Evolutionary conservation across 1,284 basidiomycete genomes (phyloP), one percentile per base, ranked within the genome.

Genomic region (Retiboletus flavoniger): DNA sequence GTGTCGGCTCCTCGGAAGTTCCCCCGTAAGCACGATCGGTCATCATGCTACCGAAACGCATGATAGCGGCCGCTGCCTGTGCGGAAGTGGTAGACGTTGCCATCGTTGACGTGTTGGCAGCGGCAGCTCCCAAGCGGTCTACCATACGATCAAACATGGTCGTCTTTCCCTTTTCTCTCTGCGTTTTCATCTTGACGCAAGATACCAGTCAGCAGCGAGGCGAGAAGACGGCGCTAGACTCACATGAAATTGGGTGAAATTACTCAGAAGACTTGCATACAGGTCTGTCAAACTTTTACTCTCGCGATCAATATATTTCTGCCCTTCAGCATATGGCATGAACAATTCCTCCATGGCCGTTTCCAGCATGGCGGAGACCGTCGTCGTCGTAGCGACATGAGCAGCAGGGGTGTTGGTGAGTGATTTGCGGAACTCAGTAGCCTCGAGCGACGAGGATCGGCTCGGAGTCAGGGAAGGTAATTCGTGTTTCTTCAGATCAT

Each of bases 291-390:
- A 72, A 66, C 88, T 94, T 71, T 89, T 92, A 63, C 85, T 91
- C 75, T 99, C 97, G 34, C 85, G 84, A 65, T 99, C 97, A 5
- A 99, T 79, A 68, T 99, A 99, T 55, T 94, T 81, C 53, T 86
- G 85, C 2, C 92, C 93, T 71, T 97, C 95, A 6, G 90, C 90
- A 70, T 97, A 98, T 2, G 93, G 93, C 24, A 95, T 85, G 62
- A 99, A 99, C 16, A 99, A 82, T 69, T 99, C 97, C 61, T 98
- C 97, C 81, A 98, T 88, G 1, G 93, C 89, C 31, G 87, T 89
- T 70, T 99, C 97, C 13, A 99, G 78, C 91, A 98, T 95, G 0
- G 84, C 80, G 28, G 86, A 85, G 17, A 97, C 78, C 16, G 83
- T 78, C 8, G 80, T 76, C 5, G 77, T 69, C 1, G 78, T 66